Percentiles rank a stretch among this genome's conserved stretches.
Conservation (phyloP, 2,329 filamentous ascomycete species). For the Hymenoscyphus scutula region DNA sequence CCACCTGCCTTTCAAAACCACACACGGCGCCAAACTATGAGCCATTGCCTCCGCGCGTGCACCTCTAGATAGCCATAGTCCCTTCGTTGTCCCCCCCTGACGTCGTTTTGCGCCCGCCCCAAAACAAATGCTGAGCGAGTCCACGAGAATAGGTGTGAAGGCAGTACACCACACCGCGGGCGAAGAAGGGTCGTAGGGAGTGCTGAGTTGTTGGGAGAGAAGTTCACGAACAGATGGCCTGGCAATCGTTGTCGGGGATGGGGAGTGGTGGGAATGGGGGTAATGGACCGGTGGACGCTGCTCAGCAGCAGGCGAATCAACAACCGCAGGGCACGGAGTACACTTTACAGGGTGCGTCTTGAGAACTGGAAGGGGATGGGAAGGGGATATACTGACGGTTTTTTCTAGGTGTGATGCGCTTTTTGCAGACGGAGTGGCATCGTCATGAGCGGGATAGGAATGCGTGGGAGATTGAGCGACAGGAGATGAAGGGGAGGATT, state of each 20-base stretch:
- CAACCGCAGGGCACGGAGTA: slow-evolving; percentile 66
- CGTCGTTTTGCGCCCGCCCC: slow-evolving; percentile 24
- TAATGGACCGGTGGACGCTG: slow-evolving; percentile 28
- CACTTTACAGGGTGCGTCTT: slow-evolving; percentile 61
- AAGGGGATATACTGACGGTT: slow-evolving; percentile 56
- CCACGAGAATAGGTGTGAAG: slow-evolving; percentile 14
- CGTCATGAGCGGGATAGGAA: slow-evolving; percentile 96
- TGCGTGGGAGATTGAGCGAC: slow-evolving; percentile 97
- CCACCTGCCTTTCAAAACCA: background rate
- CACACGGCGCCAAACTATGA: slow-evolving; percentile 17
- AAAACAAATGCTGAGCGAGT: slow-evolving; percentile 27
- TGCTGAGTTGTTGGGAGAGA: slow-evolving; percentile 11
- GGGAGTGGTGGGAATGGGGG: slow-evolving; percentile 36
- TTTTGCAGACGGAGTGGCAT: slow-evolving; percentile 98
- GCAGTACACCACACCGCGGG: slow-evolving; percentile 15
- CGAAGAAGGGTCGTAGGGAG: slow-evolving; percentile 5
- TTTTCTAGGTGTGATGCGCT: slow-evolving; percentile 98
- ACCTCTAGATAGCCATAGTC: too few relatives aligned
- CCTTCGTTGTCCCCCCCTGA: slow-evolving; percentile 18
- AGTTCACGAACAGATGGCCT: slow-evolving; percentile 61
- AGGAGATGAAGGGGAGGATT: slow-evolving; percentile 98
- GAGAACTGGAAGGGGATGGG: background rate
- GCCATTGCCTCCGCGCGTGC: slow-evolving; percentile 21
- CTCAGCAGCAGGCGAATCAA: slow-evolving; percentile 39
- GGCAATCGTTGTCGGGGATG: slow-evolving; percentile 64